Conservation (phyloP, 192 early-diverging fungal genomes). For the Backusella westeae region DNA sequence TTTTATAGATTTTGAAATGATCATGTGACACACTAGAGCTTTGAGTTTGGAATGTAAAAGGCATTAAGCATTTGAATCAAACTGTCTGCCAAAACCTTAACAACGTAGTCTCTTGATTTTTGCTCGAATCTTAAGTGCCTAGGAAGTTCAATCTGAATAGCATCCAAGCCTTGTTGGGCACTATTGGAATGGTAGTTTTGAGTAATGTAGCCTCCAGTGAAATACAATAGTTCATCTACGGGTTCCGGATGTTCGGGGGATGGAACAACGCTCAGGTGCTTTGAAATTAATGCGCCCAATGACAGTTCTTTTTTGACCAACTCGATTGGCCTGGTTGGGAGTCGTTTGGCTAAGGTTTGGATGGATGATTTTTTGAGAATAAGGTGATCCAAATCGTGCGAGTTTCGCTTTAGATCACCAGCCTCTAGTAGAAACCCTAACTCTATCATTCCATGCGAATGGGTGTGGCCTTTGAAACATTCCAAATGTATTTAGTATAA, state of each 20-base stretch:
- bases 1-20: neutral
- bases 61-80: neutral
- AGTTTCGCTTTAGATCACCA: neutral
- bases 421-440: neutral
- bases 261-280: neutral
- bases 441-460: slow-evolving; percentile 2
- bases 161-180: neutral
- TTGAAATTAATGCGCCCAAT: neutral
- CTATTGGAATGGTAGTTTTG: neutral
- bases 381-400: neutral
- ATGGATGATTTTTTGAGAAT: slow-evolving; percentile 7
- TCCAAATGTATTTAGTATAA: neutral
- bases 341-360: neutral
- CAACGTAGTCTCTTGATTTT: neutral
- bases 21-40: neutral
- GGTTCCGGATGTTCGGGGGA: neutral
- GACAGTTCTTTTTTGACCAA: neutral
- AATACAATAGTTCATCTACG: neutral
- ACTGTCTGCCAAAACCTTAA: neutral
- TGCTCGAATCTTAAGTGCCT: neutral
- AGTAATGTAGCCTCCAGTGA: slow-evolving; percentile 1
- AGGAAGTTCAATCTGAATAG: slow-evolving; percentile 7
- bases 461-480: neutral
- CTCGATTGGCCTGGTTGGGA: neutral
- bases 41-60: neutral